A percentile compares a stretch with the other conserved stretches of the same genome.
These are phyloP conservation scores for Mortierella sp. DNA, from an alignment of 371 early-diverging fungal genomes.

Conservation along the genomic window DNA sequence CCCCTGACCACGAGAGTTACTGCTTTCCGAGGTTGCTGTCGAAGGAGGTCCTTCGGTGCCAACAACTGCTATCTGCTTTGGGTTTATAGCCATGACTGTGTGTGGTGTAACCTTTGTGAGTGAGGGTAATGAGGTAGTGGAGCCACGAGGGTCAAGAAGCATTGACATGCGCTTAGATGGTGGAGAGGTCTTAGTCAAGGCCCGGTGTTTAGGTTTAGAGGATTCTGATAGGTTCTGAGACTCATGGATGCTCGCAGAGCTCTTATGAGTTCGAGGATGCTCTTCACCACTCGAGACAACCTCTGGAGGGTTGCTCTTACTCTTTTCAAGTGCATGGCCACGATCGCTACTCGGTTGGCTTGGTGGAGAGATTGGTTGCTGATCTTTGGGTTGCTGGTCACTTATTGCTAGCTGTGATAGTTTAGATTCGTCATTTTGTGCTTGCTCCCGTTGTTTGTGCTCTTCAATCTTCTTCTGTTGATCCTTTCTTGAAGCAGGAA, in stretches of 20 bases:
- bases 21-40: conserved; percentile 1
- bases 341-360: not conserved
- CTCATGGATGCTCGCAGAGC: conserved; percentile 39
- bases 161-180: conserved; percentile 47
- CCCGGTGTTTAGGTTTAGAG: conserved; percentile 20
- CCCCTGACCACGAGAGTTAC: conserved; percentile 18
- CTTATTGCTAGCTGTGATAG: conserved; percentile 2
- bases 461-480: not conserved
- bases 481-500: not conserved
- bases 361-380: conserved; percentile 1
- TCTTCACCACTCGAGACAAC: conserved; percentile 18
- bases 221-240: conserved; percentile 33
- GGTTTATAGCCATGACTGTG: conserved; percentile 47
- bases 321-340: conserved; percentile 41
- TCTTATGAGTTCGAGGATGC: conserved; percentile 19
- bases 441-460: not conserved
- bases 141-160: conserved; percentile 45
- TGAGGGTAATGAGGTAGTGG: conserved; percentile 34
- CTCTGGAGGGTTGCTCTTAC: conserved; percentile 35
- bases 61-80: conserved; percentile 21
- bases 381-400: not conserved
- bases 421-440: not conserved
- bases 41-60: conserved; percentile 19
- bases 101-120: conserved; percentile 44
- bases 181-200: conserved; percentile 23